phyloP scores from a whole-genome alignment of 148 eudicot species.

The Nyssa sinensis region DNA sequence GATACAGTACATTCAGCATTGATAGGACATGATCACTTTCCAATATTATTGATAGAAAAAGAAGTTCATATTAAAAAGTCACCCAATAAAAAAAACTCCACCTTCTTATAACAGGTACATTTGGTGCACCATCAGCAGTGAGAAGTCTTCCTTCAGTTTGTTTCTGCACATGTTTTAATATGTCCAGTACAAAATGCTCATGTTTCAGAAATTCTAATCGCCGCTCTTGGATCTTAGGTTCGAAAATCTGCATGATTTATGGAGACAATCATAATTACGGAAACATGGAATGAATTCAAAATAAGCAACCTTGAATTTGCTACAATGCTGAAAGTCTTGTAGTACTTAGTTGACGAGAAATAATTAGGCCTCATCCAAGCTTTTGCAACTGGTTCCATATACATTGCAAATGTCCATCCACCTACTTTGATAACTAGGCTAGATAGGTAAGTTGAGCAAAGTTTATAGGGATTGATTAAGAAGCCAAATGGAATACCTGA shows the following conservation, averaged over 20 bases:
- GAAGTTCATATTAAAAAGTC: background rate
- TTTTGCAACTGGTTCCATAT: too few species aligned
- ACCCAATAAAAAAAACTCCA: background rate
- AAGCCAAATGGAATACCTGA: conserved; percentile 30
- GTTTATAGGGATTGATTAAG: too few species aligned
- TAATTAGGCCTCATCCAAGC: background rate
- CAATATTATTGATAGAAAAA: background rate
- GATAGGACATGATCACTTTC: background rate
- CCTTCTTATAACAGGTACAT: conserved; percentile 27
- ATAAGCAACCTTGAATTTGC: too few species aligned
- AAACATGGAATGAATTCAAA: background rate
- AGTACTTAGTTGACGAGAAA: background rate
- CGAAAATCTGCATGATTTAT: conserved; percentile 18
- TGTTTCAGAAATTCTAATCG: conserved; percentile 31
- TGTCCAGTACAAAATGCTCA: conserved; percentile 27
- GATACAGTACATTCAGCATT: background rate
- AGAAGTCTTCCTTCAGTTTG: conserved; percentile 25
- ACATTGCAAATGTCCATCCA: too few species aligned
- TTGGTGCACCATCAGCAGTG: conserved; percentile 27
- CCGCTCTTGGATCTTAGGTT: conserved; percentile 39
- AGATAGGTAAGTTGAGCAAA: too few species aligned
- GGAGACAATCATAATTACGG: background rate
- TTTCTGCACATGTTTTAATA: conserved; percentile 29
- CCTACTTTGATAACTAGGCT: too few species aligned
- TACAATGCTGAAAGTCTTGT: too few species aligned